These are phyloP conservation scores for Xylona heveae DNA, from an alignment of 495 filamentous ascomycete genomes.

Conservation along the genomic window DNA sequence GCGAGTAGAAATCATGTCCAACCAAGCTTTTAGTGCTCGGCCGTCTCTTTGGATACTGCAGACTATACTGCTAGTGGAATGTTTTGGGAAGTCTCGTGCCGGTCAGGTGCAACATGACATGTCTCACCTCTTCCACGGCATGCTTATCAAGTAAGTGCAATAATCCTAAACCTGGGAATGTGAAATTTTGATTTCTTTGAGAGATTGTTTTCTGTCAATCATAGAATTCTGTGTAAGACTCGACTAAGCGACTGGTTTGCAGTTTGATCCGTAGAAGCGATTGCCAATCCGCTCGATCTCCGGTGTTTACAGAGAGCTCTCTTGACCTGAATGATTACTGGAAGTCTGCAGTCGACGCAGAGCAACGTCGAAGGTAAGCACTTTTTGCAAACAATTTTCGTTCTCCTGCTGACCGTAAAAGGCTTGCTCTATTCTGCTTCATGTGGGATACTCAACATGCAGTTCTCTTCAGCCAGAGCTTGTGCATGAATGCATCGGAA, in stretches of 20 bases:
- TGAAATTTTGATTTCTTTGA: conserved; percentile 1
- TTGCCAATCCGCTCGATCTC: conserved; percentile 22
- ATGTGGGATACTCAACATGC: conserved; percentile 39
- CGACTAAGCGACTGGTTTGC: no score
- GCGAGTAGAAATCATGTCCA: conserved; percentile 20
- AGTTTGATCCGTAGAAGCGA: conserved; percentile 30
- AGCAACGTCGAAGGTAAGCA: conserved; percentile 27
- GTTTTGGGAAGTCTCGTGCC: conserved; percentile 33
- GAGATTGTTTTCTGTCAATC: no score
- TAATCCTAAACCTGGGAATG: no score
- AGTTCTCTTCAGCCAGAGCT: conserved; percentile 31
- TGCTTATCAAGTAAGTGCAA: conserved; percentile 28
- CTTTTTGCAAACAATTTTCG: background rate
- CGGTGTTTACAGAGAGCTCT: conserved; percentile 8
- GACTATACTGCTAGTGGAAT: conserved; percentile 34
- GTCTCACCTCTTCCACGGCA: conserved; percentile 31
- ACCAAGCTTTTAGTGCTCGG: conserved; percentile 23
- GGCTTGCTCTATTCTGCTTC: conserved; percentile 30
- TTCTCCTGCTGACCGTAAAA: conserved; percentile 6
- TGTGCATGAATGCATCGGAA: conserved; percentile 37
- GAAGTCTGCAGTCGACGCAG: conserved; percentile 25
- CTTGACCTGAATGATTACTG: conserved; percentile 20
- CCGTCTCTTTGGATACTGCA: conserved; percentile 31
- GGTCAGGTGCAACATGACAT: conserved; percentile 32
- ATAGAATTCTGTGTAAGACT: no score